phyloP scores from a whole-genome alignment of 192 early-diverging fungal species.

The Allomyces javanicus region DNA sequence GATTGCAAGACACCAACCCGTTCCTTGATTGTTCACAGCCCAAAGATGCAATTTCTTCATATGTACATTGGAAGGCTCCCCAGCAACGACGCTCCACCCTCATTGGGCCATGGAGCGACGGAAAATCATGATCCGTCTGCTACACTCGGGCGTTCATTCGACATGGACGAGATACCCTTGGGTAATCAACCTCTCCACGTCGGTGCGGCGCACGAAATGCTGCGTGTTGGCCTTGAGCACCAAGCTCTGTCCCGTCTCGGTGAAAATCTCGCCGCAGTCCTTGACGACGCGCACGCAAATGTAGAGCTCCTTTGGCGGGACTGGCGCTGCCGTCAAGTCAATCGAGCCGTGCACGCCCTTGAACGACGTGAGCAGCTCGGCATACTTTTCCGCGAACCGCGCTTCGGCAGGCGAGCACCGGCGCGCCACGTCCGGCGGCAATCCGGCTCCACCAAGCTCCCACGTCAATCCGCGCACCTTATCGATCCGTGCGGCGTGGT shows the following conservation, averaged over 20 bases:
- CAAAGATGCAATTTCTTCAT: too few relatives aligned
- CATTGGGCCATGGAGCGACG: too few relatives aligned
- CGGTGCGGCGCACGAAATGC: conserved; percentile 64
- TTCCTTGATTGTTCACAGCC: too few relatives aligned
- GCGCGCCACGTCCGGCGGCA: conserved; percentile 5
- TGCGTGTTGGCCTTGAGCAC: conserved; percentile 59
- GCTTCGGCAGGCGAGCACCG: conserved; percentile 26
- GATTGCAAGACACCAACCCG: too few relatives aligned
- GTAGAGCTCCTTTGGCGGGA: conserved; percentile 78
- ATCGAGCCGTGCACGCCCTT: conserved; percentile 40
- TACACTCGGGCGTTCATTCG: conserved; percentile 6
- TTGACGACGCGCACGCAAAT: conserved; percentile 74
- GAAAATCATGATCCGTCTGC: too few relatives aligned
- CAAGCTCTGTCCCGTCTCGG: conserved; percentile 58
- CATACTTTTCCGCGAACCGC: conserved; percentile 42
- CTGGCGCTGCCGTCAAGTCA: conserved; percentile 51
- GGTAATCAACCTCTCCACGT: conserved; percentile 73
- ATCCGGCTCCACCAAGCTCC: conserved; percentile 33
- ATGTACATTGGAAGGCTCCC: too few relatives aligned
- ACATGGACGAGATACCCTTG: conserved; percentile 70
- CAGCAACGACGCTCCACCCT: too few relatives aligned
- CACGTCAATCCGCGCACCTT: conserved; percentile 46
- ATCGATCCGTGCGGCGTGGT: conserved; percentile 51
- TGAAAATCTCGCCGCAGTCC: conserved; percentile 78
- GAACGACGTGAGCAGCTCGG: conserved; percentile 42